A percentile compares a stretch with the other conserved stretches of the same genome.
These are phyloP conservation scores for Nicotiana tabacum DNA, from an alignment of 257 asterid species.

Conservation along the genomic window DNA sequence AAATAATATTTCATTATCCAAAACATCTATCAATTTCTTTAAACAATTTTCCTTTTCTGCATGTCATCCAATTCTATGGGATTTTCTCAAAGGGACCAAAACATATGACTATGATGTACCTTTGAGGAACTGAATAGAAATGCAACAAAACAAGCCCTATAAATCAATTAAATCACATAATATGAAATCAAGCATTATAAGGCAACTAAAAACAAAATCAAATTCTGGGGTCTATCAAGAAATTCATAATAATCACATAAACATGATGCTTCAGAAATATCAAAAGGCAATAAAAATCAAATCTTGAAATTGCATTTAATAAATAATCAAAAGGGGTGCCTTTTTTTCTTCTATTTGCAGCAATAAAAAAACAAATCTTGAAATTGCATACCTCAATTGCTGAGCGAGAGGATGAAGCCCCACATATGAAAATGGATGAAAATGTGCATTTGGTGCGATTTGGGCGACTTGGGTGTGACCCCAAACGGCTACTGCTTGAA, in stretches of 20 bases:
- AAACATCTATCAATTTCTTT: not conserved
- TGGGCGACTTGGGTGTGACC: constrained; percentile 4
- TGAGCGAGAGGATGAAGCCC: constrained; percentile 24
- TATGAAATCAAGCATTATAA: not conserved
- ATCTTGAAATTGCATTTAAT: not conserved
- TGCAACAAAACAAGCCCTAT: not conserved
- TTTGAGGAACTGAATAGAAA: not conserved
- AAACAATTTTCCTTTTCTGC: not conserved
- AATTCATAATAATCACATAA: not conserved
- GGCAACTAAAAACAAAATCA: not conserved
- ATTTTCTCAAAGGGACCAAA: not conserved
- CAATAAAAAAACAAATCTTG: not conserved
- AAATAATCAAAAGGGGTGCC: not conserved
- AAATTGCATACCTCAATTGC: constrained; percentile 19
- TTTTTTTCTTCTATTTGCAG: not conserved
- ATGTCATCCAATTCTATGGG: no score
- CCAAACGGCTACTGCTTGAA: constrained; percentile 25
- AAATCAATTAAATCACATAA: not conserved
- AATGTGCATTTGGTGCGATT: constrained; percentile 20
- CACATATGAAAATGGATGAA: constrained; percentile 30
- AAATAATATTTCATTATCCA: not conserved
- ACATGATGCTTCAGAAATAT: not conserved
- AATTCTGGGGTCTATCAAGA: not conserved
- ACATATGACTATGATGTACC: no score
- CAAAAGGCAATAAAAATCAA: not conserved